Evolutionary conservation across 345 rosid species (phyloP), one percentile per base, ranked within the genome.

Genomic region (Euphorbia pulcherrima): DNA sequence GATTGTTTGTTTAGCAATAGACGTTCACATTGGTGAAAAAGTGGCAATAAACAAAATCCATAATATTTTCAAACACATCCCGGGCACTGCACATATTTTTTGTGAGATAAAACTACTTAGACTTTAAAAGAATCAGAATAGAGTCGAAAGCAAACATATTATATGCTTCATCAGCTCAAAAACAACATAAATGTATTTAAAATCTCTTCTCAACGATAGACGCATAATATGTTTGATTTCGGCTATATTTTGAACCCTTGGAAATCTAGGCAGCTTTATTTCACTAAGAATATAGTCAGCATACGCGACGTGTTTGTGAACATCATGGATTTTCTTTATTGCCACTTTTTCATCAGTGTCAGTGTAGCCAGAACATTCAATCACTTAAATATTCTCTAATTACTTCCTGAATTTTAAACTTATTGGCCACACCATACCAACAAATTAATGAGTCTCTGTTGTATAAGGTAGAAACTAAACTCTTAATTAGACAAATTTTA

Each of bases 211-310:
- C 0, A 97, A 92, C 60, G 98, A 97, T 26, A 96, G 97, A 28
- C 88, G 83, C 98, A 92, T 88, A 68, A 92, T 90, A 80, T 92
- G 98, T 67, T 90, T 92, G 62, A 92, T 92, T 72, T 92, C 98
- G 64, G 90, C 98, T 64, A 90, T 92, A 70, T 92, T 97, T 0
- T 97, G 97, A 79, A 90, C 97, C 28, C 96, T 79, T 51, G 90
- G 71, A 26, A 92, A 92, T 41, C 98, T 84, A 39, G 90, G 87
- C 33, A 92, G 83, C 73, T 92, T 92, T 37, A 92, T 88, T 83
- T 92, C 98, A 1, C 98, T 90, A 26, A 90, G 92, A 61, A 92
- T 92, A 39, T 97, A 85, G 1, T 89, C 90, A 53, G 98, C 98
- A 76, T 92, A 97, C 21, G 98, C 90, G 50, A 88, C 76, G 80